These are phyloP conservation scores for Catharanthus roseus DNA, from an alignment of 257 asterid genomes.

Conservation along the genomic window DNA sequence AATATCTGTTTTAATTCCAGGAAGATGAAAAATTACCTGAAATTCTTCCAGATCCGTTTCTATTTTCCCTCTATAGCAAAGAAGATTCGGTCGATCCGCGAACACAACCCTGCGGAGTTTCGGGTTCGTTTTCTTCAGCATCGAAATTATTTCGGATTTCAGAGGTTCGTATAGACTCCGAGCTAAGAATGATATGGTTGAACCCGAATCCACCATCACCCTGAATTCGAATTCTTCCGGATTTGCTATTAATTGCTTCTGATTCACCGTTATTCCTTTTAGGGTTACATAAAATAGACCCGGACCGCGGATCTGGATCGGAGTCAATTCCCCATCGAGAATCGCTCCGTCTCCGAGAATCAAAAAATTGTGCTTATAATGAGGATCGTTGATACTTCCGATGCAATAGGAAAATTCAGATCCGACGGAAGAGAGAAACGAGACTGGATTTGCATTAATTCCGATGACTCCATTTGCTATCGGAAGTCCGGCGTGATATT, in stretches of 20 bases:
- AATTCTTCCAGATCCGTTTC: no score
- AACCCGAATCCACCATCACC: not conserved
- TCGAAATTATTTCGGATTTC: not conserved
- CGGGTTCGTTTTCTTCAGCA: no score
- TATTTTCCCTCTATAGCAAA: no score
- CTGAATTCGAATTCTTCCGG: no score
- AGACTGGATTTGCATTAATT: not conserved
- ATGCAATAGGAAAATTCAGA: not conserved
- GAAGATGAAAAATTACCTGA: no score
- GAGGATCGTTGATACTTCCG: not conserved
- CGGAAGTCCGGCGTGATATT: not conserved
- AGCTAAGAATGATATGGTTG: not conserved
- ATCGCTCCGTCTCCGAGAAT: not conserved
- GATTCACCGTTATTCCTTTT: not conserved
- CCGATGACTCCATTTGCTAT: not conserved
- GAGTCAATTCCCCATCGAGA: not conserved
- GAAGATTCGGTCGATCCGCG: no score
- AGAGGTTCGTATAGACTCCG: not conserved
- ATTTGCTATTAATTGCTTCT: not conserved
- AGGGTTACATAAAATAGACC: not conserved
- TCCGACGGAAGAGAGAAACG: not conserved
- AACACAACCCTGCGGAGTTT: no score
- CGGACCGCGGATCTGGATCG: not conserved
- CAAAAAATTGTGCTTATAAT: not conserved
- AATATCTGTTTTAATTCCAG: no score